Evolutionary conservation across 1,284 basidiomycete species (phyloP), one percentile per base, ranked within the genome.

Genomic region (Phaffia rhodozyma): DNA sequence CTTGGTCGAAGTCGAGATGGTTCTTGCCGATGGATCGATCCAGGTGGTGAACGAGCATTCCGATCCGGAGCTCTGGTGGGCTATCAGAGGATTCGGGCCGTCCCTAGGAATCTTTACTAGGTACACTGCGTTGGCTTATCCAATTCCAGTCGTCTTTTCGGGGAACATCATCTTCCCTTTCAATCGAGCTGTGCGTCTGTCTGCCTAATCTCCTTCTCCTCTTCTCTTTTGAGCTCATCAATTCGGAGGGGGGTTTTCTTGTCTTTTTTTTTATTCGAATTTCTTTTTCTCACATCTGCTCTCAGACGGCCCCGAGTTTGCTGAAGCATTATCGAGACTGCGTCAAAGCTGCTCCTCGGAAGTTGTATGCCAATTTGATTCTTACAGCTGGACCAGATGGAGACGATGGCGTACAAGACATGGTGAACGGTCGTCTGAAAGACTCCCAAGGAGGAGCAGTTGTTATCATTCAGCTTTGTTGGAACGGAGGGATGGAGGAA

Each of bases 251-350:
- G 32, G 4, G 32, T 34, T 9, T 34, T 34, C 4, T 9, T 34
- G 18, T 53, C 11, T 16, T 9, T 27, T 53, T 20, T 53, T 20
- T 32, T 53, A 5, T 53, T 53, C 52, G 23, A 52, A 50, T 50
- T 9, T 34, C 38, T 43, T 16, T 2, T 43, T 16, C 13, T 43
- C 13, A n/a, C n/a, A n/a, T n/a, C n/a, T n/a, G 7, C 38, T 43
- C 38, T 16, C 38, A 43, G 38, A 93, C 89, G 0, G 86, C 91
- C 0, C 83, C 88, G 9, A 90, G 87, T 7, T 81, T 94, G 47
- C 85, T 94, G 72, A 86, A 85, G 68, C 91, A 94, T 74, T 91
- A 91, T 79, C 84, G 91, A 32, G 91, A 94, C 74, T 92, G 90
- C 71, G 82, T 93, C 75, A 93, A 93, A 71, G 83, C 84, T 47